Evolutionary conservation across 73 alveolate species (phyloP), one percentile per base, ranked within the genome.

Genomic region (Stentor coeruleus): DNA sequence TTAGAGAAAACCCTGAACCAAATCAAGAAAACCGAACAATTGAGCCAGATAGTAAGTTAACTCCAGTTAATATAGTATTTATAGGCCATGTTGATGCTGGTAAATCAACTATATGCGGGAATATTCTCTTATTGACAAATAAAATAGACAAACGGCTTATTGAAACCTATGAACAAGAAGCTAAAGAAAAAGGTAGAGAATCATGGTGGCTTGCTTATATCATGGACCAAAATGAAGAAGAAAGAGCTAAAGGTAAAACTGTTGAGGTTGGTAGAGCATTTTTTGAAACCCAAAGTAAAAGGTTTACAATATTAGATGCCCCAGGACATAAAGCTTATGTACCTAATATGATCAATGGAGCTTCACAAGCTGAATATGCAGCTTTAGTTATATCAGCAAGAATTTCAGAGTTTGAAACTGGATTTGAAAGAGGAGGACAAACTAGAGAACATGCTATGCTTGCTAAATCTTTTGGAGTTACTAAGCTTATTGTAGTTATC

Each of bases 311-410:
- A 31, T 85, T 95, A 82, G 99, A 98, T 91, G 99, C 99, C 36
- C 99, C 99, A 3, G 99, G 99, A 11, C 99, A 98, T 93, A 92
- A 98, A 89, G 97, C 97, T 83, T 98, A 96, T 82, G 99, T 98
- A 58, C 99, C 99, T n/a, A 98, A 98, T 84, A 95, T 97, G 98
- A 96, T 98, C 82, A 92, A 91, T 83, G 99, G 99, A 38, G 99
- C 99, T 2, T 97, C 99, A 26, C 96, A 97, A 86, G 99, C 99
- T 49, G 99, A 98, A 79, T 90, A 95, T 74, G 99, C 98, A 0
- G 95, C 91, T 35, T 84, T 95, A n/a, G 96, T 95, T 36, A 88
- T 93, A 58, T 93, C 99, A 15, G 99, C 99, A 31, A 93, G 97
- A 87, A 93, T 89, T 86, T 99, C 99, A 40, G 99, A 98, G 92